Percentiles rank a stretch among this genome's conserved stretches.
These are phyloP conservation scores for Inga laurina DNA, from an alignment of 306 rosid genomes.

Conservation along the genomic window DNA sequence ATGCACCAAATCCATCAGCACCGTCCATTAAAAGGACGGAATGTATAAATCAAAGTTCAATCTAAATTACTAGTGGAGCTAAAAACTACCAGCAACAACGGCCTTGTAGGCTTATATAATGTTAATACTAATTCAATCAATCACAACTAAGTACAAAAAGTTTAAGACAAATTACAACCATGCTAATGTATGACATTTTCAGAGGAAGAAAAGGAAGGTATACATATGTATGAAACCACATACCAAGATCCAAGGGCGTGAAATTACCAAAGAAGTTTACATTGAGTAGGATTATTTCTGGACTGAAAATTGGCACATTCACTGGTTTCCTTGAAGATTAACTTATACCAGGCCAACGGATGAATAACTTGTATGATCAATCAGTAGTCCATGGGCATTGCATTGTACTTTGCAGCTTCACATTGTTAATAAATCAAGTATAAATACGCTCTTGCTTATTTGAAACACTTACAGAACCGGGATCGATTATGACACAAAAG, in stretches of 20 bases:
- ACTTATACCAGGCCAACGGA: neutral
- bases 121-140: neutral
- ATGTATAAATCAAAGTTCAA: neutral
- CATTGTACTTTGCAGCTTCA: neutral
- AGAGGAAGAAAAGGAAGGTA: neutral
- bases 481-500: constrained; percentile 39
- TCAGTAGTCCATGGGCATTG: neutral
- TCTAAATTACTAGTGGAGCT: neutral
- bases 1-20: neutral
- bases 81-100: neutral
- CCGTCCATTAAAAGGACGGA: neutral
- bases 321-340: neutral
- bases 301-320: neutral
- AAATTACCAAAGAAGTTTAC: constrained; percentile 4
- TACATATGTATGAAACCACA: neutral
- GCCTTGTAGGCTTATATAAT: neutral
- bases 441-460: constrained; percentile 31
- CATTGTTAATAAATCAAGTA: neutral
- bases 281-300: constrained; percentile 4
- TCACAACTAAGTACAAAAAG: neutral
- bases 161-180: neutral
- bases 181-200: neutral
- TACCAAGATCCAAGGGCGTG: constrained; percentile 3
- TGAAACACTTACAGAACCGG: constrained; percentile 41
- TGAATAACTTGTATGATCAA: neutral